Evolutionary conservation across 2,329 filamentous ascomycete genomes (phyloP).

Genomic region (Aureobasidium sp.): DNA sequence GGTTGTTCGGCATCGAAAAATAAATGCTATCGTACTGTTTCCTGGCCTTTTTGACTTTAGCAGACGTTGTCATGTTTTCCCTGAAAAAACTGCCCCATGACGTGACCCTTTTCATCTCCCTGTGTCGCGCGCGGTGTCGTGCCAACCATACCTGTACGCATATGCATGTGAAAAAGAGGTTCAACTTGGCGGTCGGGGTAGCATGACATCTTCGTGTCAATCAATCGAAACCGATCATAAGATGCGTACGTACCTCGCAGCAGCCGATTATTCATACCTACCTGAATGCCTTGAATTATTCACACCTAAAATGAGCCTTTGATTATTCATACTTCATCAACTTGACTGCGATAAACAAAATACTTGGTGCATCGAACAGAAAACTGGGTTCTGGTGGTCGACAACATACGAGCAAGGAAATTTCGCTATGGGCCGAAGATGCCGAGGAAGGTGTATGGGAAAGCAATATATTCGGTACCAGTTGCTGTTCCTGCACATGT

Average conservation of each 20-base stretch:
- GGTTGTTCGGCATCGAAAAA: constrained; percentile 4
- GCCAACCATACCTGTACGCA: neutral
- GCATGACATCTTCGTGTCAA: neutral
- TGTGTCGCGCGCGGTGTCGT: neutral
- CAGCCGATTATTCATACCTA: neutral
- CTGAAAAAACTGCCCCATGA: neutral
- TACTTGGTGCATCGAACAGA: neutral
- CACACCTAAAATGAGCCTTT: neutral
- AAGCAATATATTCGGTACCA: neutral
- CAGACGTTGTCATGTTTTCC: neutral
- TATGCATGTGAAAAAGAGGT: neutral
- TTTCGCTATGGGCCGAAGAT: neutral
- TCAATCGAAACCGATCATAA: neutral
- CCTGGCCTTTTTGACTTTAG: neutral
- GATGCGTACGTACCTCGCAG: neutral
- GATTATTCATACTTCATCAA: neutral
- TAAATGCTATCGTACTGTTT: neutral
- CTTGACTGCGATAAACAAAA: neutral
- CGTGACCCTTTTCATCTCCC: neutral
- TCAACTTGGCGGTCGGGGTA: neutral
- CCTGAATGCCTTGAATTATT: too few relatives aligned
- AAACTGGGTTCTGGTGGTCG: neutral
- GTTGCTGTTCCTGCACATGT: neutral
- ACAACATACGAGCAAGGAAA: neutral
- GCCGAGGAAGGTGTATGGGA: neutral